These are phyloP conservation scores for Stemphylium lycopersici DNA, from an alignment of 2,329 filamentous ascomycete species.

Conservation along the genomic window DNA sequence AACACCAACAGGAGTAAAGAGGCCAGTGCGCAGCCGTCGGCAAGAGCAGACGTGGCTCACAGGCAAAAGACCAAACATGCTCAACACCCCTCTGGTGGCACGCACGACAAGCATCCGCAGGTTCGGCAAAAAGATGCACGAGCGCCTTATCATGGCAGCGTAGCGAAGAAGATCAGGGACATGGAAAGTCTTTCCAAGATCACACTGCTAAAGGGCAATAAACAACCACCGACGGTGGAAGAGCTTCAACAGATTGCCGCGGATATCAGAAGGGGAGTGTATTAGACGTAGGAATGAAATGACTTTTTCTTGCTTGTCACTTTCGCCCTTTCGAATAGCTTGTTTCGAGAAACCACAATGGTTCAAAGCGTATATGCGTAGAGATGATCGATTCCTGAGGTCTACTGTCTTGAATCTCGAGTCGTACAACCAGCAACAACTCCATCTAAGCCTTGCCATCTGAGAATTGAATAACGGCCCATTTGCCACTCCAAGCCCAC, in stretches of 20 bases:
- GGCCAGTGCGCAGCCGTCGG: background rate
- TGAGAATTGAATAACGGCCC: slow-evolving; percentile 89
- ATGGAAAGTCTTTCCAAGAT: slow-evolving; percentile 5
- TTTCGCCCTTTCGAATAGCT: background rate
- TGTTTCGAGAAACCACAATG: background rate
- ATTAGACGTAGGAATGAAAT: slow-evolving; percentile 7
- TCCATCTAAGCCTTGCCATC: slow-evolving; percentile 63
- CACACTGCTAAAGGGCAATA: slow-evolving; percentile 1
- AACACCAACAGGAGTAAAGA: background rate
- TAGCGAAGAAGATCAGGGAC: slow-evolving; percentile 5
- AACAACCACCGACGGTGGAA: slow-evolving; percentile 26
- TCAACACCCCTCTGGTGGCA: background rate
- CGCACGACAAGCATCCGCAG: background rate
- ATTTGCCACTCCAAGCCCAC: slow-evolving; percentile 97
- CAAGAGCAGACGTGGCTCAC: background rate
- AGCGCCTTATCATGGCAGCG: background rate
- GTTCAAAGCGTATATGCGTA: background rate
- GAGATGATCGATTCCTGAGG: background rate
- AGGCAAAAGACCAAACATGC: background rate
- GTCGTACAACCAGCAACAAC: background rate
- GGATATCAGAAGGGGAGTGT: slow-evolving; percentile 27
- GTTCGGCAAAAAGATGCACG: background rate
- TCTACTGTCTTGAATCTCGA: no score
- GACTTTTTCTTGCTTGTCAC: background rate
- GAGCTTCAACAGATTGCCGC: slow-evolving; percentile 32